Evolutionary conservation across 2,329 filamentous ascomycete genomes (phyloP).

Genomic region (Fusarium verticillioides): DNA sequence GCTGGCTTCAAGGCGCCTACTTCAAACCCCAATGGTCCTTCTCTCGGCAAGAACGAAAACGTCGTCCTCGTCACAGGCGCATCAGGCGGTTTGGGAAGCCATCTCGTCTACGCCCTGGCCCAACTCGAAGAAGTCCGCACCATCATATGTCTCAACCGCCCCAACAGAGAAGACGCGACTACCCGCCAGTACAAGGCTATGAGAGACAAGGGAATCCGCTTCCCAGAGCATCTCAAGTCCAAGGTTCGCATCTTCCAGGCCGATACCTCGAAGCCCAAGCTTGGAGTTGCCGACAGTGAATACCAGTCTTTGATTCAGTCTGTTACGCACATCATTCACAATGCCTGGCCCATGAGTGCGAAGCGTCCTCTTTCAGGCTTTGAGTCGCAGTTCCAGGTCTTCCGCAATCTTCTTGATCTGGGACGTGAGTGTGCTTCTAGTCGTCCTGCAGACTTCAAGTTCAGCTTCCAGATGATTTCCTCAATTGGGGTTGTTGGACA

Average conservation of each 20-base stretch:
- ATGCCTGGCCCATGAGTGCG: slow-evolving; percentile 41
- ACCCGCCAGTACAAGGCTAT: slow-evolving; percentile 22
- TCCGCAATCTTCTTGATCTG: slow-evolving; percentile 29
- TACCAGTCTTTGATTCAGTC: neutral
- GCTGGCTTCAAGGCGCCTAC: neutral
- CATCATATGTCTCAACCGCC: slow-evolving; percentile 16
- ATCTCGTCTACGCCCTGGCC: slow-evolving; percentile 24
- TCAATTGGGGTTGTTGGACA: slow-evolving; percentile 26
- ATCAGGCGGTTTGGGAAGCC: slow-evolving; percentile 14
- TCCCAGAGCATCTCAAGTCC: slow-evolving; percentile 10
- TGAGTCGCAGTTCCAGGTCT: slow-evolving; percentile 35
- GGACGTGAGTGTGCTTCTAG: neutral
- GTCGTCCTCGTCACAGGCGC: slow-evolving; percentile 20
- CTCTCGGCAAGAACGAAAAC: neutral
- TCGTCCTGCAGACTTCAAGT: slow-evolving; percentile 19
- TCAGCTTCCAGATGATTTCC: slow-evolving; percentile 31
- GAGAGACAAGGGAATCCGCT: slow-evolving; percentile 30
- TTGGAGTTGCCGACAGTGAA: slow-evolving; percentile 1
- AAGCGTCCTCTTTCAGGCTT: slow-evolving; percentile 32
- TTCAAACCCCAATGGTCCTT: neutral
- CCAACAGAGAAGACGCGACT: neutral
- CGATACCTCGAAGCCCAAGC: slow-evolving; percentile 9
- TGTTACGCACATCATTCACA: slow-evolving; percentile 31
- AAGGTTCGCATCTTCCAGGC: slow-evolving; percentile 15
- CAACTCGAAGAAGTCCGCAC: slow-evolving; percentile 20